A percentile compares a stretch with the other conserved stretches of the same genome.
Evolutionary conservation across 306 rosid genomes (phyloP).

Genomic region (Inga laurina): DNA sequence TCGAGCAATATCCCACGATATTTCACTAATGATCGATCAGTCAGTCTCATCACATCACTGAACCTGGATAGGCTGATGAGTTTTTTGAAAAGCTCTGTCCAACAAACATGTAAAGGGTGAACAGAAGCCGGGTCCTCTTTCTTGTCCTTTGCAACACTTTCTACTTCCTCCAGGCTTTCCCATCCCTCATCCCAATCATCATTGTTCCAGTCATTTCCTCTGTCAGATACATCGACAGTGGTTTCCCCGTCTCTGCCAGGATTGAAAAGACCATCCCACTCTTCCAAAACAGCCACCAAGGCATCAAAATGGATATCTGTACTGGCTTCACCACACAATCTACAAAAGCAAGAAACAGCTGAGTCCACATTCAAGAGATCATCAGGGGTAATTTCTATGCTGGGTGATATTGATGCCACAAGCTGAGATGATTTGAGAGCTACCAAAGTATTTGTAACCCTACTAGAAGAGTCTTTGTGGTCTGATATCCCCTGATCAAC

Average conservation of each 20-base stretch:
- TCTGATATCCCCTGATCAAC: slow-evolving; percentile 49
- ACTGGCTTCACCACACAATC: slow-evolving; percentile 63
- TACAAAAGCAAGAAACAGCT: slow-evolving; percentile 80
- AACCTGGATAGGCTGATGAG: slow-evolving; percentile 54
- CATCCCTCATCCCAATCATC: slow-evolving; percentile 98
- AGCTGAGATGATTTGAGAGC: slow-evolving; percentile 94
- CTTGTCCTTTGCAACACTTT: slow-evolving; percentile 54
- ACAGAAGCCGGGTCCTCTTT: slow-evolving; percentile 35
- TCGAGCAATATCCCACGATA: slow-evolving; percentile 61
- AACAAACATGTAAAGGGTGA: slow-evolving; percentile 84
- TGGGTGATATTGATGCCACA: slow-evolving; percentile 68
- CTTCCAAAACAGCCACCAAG: slow-evolving; percentile 70
- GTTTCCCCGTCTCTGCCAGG: slow-evolving; percentile 45
- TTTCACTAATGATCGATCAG: slow-evolving; percentile 67
- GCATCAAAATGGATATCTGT: slow-evolving; percentile 61
- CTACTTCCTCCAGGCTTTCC: slow-evolving; percentile 89
- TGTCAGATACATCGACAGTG: slow-evolving; percentile 54
- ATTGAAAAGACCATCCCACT: slow-evolving; percentile 90
- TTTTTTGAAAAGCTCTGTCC: slow-evolving; percentile 73
- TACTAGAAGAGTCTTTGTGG: slow-evolving; percentile 64
- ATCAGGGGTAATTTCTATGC: slow-evolving; percentile 70
- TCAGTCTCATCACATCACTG: slow-evolving; percentile 62
- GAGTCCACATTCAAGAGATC: slow-evolving; percentile 64
- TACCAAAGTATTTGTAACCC: slow-evolving; percentile 86
- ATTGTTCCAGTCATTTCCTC: slow-evolving; percentile 77